phyloP scores from a whole-genome alignment of 495 filamentous ascomycete species.

The Daldinia bambusicola region DNA sequence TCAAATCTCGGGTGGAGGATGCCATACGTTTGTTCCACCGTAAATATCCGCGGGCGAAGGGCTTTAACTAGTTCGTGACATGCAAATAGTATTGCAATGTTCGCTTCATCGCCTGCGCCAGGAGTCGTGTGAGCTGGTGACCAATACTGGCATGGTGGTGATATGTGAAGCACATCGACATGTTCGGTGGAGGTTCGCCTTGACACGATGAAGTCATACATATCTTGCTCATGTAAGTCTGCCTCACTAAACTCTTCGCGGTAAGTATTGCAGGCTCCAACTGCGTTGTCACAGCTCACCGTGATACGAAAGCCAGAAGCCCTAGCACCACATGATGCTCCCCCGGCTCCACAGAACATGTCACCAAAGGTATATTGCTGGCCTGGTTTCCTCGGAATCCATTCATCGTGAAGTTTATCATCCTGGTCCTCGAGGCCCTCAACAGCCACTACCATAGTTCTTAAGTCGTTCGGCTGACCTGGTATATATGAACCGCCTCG shows the following conservation, averaged over 20 bases:
- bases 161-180: constrained; percentile 81
- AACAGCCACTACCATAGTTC: constrained; percentile 22
- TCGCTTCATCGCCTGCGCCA: constrained; percentile 75
- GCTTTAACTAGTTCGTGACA: constrained; percentile 67
- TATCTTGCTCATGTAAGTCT: constrained; percentile 55
- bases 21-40: constrained; percentile 86
- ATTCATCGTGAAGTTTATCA: not conserved
- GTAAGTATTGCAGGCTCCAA: constrained; percentile 67
- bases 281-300: constrained; percentile 72
- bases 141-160: constrained; percentile 86
- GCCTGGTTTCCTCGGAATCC: constrained; percentile 37
- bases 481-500: constrained; percentile 49
- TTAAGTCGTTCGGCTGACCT: constrained; percentile 11
- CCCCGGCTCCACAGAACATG: constrained; percentile 80
- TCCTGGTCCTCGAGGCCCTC: constrained; percentile 19
- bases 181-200: constrained; percentile 32
- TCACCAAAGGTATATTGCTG: constrained; percentile 74
- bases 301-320: constrained; percentile 67
- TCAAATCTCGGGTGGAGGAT: constrained; percentile 60
- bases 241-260: constrained; percentile 66
- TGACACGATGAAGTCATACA: constrained; percentile 59
- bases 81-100: constrained; percentile 75
- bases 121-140: constrained; percentile 77
- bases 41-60: constrained; percentile 75
- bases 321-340: constrained; percentile 74